These are phyloP conservation scores for Thelonectria blattea DNA, from an alignment of 2,329 filamentous ascomycete genomes.

Conservation along the genomic window DNA sequence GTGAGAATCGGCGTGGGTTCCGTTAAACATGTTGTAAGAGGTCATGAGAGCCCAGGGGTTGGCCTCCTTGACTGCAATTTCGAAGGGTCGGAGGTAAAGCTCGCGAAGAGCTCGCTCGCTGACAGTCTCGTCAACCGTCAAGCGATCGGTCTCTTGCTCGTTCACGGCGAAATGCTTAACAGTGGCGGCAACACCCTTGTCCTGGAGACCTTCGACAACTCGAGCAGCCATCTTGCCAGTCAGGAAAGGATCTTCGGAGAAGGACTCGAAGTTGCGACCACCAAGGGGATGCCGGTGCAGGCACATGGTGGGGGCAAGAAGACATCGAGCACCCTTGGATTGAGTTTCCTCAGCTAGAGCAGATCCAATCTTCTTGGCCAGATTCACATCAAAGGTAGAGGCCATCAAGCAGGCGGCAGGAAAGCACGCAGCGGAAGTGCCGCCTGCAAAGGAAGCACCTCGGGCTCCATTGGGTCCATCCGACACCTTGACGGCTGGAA, in stretches of 20 bases:
- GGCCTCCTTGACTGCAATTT: conserved; percentile 47
- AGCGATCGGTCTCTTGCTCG: conserved; percentile 43
- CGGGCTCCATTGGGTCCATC: conserved; percentile 39
- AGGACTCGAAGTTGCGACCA: conserved; percentile 39
- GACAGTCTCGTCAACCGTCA: conserved; percentile 39
- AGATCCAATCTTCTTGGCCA: conserved; percentile 63
- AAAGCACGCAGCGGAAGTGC: conserved; percentile 36
- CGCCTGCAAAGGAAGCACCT: conserved; percentile 33
- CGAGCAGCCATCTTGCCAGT: conserved; percentile 38
- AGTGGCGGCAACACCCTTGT: conserved; percentile 47
- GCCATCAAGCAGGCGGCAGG: conserved; percentile 52
- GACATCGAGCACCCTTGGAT: conserved; percentile 73
- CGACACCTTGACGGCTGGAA: conserved; percentile 35
- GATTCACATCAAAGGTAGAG: conserved; percentile 66
- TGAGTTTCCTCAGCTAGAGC: conserved; percentile 61
- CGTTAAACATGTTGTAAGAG: conserved; percentile 49
- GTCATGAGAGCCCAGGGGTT: conserved; percentile 48
- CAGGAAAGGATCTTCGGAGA: conserved; percentile 36
- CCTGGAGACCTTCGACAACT: conserved; percentile 48
- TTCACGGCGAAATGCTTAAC: conserved; percentile 55
- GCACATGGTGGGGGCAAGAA: conserved; percentile 48
- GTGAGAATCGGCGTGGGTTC: conserved; percentile 42
- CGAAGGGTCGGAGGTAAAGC: conserved; percentile 47
- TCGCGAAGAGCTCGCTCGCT: conserved; percentile 36
- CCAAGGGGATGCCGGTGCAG: conserved; percentile 37